Conservation (phyloP, 441 rosid species). For the Gossypium gossypioides region DNA sequence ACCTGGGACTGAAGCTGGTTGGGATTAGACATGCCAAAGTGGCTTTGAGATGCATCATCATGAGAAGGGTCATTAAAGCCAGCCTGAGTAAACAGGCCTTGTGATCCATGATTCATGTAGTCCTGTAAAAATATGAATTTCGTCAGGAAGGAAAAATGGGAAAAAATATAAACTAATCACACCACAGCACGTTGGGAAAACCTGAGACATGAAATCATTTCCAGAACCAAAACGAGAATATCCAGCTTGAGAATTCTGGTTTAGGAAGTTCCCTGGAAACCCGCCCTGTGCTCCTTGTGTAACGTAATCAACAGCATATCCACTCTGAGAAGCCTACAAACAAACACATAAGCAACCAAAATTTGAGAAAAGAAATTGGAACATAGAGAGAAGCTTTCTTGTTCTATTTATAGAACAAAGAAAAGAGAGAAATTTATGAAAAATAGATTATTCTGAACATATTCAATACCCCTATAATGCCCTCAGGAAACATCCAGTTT, state of each 20-base stretch:
- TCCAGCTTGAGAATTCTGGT: conserved; percentile 89
- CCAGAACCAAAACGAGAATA: conserved; percentile 81
- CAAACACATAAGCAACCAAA: conserved; percentile 1
- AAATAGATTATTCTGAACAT: neutral
- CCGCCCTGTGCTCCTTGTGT: conserved; percentile 85
- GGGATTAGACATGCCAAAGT: conserved; percentile 66
- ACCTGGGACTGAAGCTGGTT: conserved; percentile 89
- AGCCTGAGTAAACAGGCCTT: conserved; percentile 85
- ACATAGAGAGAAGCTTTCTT: neutral
- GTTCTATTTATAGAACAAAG: neutral
- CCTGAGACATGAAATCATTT: conserved; percentile 98
- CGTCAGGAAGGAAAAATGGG: neutral
- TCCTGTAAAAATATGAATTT: conserved; percentile 38
- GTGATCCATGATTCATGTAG: conserved; percentile 84
- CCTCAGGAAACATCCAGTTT: neutral
- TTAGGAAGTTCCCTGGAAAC: conserved; percentile 78
- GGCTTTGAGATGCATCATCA: conserved; percentile 75
- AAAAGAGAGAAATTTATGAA: neutral
- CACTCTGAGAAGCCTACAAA: conserved; percentile 72
- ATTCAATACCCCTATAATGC: neutral
- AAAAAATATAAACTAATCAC: neutral
- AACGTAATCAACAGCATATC: conserved; percentile 79
- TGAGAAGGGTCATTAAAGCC: conserved; percentile 74
- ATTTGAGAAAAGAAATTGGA: neutral
- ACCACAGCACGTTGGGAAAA: conserved; percentile 22